Base-by-base conservation (phyloP, 768 basidiomycete genomes). In the Erythrobasidium yunnanense region DNA sequence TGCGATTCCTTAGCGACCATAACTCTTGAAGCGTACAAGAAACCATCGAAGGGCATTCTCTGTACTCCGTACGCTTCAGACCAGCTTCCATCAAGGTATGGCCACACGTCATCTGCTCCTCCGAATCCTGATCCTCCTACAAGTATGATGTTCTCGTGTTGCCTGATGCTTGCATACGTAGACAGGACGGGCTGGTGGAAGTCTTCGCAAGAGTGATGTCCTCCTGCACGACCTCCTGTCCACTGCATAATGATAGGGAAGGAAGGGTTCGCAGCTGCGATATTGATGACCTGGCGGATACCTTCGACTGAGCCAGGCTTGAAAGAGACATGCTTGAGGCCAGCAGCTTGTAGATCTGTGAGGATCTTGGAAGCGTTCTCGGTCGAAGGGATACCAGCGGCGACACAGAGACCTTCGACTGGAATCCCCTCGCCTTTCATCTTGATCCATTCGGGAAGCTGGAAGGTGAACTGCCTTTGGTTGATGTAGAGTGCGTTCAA, bases 1-100 rank as follows among this genome's bases (percentile, higher is more conserved):
- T 97, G 93, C 2, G 93, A 90, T 77, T 99, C 95, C 78, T 90
- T 91, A 54, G 95, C 93, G 32, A 96, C 90, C 93, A 99, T 97
- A 75, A 97, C 90, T 60, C 95, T 87, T 73, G 87, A 88, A 4
- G 88, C 95, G 72, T 92, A 95, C 49, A 99, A 81, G 80, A 93
- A 91, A 53, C 93, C 95, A 70, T 97, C 93, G 79, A 91, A 95
- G 1, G 95, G 95, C 95, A 97, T 99, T 13, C 87, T 86, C 77
- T 96, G 90, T 52, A 85, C 80, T 65, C 84, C 85, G 73, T 86
- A 97, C 71, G 80, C 79, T 67, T 84, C 80, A 1, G 90, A 87
- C 95, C 95, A 97, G 72, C 95, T 89, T 68, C 95, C 95, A 55
- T 87, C 87, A 53, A 99, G 81, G 78, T 96, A 99, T 0, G 92